These are phyloP conservation scores for Botrytis aclada DNA, from an alignment of 2,329 filamentous ascomycete genomes.

Conservation along the genomic window DNA sequence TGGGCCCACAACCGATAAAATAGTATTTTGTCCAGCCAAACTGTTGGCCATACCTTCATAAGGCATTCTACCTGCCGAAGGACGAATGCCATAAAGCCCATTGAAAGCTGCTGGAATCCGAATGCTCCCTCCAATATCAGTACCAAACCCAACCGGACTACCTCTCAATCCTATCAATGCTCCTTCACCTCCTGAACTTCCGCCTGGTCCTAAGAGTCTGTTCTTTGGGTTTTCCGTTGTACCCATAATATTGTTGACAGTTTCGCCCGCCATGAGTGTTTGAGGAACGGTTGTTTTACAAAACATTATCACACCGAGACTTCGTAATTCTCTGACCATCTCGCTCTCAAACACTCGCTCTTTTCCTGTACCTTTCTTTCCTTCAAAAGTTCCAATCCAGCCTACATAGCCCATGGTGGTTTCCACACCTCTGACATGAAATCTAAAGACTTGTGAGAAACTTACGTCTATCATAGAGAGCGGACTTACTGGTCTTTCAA, in stretches of 20 bases:
- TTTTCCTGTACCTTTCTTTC: slow-evolving; percentile 48
- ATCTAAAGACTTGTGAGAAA: slow-evolving; percentile 20
- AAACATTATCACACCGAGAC: slow-evolving; percentile 42
- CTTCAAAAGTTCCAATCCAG: slow-evolving; percentile 61
- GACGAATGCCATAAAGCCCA: slow-evolving; percentile 42
- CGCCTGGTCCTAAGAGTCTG: slow-evolving; percentile 32
- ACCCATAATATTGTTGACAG: slow-evolving; percentile 44
- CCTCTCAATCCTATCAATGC: slow-evolving; percentile 37
- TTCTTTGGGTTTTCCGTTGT: slow-evolving; percentile 40
- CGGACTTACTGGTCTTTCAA: slow-evolving; percentile 39
- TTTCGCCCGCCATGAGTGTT: slow-evolving; percentile 44
- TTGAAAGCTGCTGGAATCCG: slow-evolving; percentile 42
- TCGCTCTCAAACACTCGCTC: slow-evolving; percentile 52
- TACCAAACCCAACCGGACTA: slow-evolving; percentile 36
- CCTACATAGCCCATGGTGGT: slow-evolving; percentile 59
- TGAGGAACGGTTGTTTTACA: slow-evolving; percentile 43
- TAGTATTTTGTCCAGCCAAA: slow-evolving; percentile 57
- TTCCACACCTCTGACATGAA: slow-evolving; percentile 37
- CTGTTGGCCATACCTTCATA: slow-evolving; percentile 60
- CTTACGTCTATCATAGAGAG: too few relatives aligned
- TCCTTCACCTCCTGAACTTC: slow-evolving; percentile 38
- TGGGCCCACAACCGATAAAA: slow-evolving; percentile 62
- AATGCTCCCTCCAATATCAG: slow-evolving; percentile 36
- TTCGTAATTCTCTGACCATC: slow-evolving; percentile 41
- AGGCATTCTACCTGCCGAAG: slow-evolving; percentile 40